Conservation (phyloP, 805 yeast genomes). For the Wickerhamiella domercqiae region DNA sequence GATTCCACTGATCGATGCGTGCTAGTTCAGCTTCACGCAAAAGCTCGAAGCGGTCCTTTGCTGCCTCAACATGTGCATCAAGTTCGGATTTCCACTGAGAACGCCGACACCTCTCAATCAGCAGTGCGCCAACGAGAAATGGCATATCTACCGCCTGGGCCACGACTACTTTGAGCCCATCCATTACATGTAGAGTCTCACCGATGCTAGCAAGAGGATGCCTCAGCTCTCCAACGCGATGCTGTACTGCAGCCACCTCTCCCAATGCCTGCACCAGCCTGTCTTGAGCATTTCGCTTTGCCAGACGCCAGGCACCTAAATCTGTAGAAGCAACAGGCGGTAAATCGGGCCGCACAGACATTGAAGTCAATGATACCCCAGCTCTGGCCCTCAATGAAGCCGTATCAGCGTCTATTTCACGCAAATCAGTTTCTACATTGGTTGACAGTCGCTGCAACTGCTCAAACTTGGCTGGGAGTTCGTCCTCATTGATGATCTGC, state of each 20-base stretch:
- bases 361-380: not conserved
- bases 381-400: not conserved
- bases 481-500: constrained; percentile 3
- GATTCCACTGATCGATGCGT: constrained; percentile 37
- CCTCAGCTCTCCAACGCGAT: constrained; percentile 16
- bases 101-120: constrained; percentile 24
- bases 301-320: not conserved
- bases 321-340: not conserved
- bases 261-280: constrained; percentile 8
- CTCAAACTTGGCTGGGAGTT: constrained; percentile 4
- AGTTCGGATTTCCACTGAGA: constrained; percentile 19
- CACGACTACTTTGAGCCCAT: constrained; percentile 20
- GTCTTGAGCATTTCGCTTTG: constrained; percentile 3
- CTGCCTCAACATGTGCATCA: constrained; percentile 27
- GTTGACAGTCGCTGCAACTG: not conserved
- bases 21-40: constrained; percentile 39
- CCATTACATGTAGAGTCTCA: constrained; percentile 17
- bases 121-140: constrained; percentile 24
- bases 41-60: constrained; percentile 41
- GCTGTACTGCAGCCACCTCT: constrained; percentile 19
- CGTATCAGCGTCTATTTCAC: not conserved
- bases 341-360: not conserved
- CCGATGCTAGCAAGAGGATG: constrained; percentile 18
- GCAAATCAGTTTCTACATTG: not conserved
- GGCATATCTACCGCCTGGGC: constrained; percentile 25